A percentile compares a stretch with the other conserved stretches of the same genome.
Conservation (phyloP, 208 protist genomes). For the Trichomonas tenax region DNA sequence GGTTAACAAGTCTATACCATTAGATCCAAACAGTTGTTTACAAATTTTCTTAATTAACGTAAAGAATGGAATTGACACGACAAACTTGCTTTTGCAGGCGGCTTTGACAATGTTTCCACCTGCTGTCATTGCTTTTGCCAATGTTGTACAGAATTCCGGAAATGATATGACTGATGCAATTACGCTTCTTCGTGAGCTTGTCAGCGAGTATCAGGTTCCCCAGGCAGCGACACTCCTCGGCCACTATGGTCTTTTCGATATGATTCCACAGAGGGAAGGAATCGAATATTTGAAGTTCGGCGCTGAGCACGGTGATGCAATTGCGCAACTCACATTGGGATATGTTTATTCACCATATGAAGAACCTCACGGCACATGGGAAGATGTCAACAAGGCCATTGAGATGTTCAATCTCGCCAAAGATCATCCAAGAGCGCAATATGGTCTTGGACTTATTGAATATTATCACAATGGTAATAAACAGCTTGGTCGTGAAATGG, state of each 20-base stretch:
- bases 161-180: not conserved
- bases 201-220: not conserved
- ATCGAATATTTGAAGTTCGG: not conserved
- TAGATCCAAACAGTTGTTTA: not conserved
- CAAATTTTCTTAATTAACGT: not conserved
- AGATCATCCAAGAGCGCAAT: not conserved
- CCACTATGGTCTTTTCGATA: not conserved
- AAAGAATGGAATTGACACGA: not conserved
- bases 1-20: not conserved
- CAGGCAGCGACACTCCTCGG: not conserved
- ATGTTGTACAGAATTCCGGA: not conserved
- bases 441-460: not conserved
- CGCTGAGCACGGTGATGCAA: not conserved
- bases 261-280: not conserved
- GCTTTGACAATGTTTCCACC: not conserved
- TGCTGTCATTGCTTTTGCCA: not conserved
- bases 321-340: not conserved
- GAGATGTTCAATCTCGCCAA: not conserved
- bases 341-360: not conserved
- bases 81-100: not conserved
- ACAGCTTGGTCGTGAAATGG: not conserved
- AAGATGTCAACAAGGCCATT: not conserved
- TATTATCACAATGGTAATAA: not conserved
- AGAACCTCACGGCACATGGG: not conserved
- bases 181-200: not conserved